Evolutionary conservation across 768 basidiomycete species (phyloP).

Genomic region (Omphalotus guepiniiformis): DNA sequence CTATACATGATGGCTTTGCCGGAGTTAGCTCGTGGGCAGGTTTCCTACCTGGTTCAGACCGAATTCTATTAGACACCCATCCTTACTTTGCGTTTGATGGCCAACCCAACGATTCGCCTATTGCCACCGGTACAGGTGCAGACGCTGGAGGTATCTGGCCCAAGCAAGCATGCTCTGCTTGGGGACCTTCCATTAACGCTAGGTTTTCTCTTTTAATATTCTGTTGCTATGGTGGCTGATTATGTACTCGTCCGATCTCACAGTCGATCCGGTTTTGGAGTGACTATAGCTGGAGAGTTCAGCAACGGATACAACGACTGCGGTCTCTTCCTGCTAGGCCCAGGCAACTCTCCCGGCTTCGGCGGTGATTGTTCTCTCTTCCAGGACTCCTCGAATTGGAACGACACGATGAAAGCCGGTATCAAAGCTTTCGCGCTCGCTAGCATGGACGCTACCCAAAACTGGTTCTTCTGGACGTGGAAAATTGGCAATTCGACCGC

Average conservation of each 20-base stretch:
- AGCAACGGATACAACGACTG: slow-evolving; percentile 56
- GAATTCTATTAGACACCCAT: slow-evolving; percentile 52
- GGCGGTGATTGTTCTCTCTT: slow-evolving; percentile 36
- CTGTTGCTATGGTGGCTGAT: neutral
- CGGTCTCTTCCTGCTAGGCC: slow-evolving; percentile 43
- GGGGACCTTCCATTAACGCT: slow-evolving; percentile 46
- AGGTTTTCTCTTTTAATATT: slow-evolving; percentile 1
- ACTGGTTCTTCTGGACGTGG: slow-evolving; percentile 82
- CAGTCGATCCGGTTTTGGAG: slow-evolving; percentile 46
- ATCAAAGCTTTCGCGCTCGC: slow-evolving; percentile 12
- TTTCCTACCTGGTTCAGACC: slow-evolving; percentile 46
- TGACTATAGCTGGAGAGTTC: slow-evolving; percentile 66
- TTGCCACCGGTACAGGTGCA: slow-evolving; percentile 26
- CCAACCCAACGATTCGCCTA: slow-evolving; percentile 27
- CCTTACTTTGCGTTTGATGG: slow-evolving; percentile 42
- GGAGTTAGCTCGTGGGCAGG: slow-evolving; percentile 38
- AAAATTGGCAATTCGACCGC: slow-evolving; percentile 62
- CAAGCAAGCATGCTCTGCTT: slow-evolving; percentile 41
- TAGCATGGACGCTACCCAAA: slow-evolving; percentile 59
- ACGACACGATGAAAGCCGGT: slow-evolving; percentile 12
- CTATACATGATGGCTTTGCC: slow-evolving; percentile 48
- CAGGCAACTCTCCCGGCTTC: slow-evolving; percentile 22
- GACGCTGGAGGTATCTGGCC: slow-evolving; percentile 40
- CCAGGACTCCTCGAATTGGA: slow-evolving; percentile 48
- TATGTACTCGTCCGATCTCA: neutral